Conservation (phyloP, 495 filamentous ascomycete species). For the Penicillium bovifimosum region DNA sequence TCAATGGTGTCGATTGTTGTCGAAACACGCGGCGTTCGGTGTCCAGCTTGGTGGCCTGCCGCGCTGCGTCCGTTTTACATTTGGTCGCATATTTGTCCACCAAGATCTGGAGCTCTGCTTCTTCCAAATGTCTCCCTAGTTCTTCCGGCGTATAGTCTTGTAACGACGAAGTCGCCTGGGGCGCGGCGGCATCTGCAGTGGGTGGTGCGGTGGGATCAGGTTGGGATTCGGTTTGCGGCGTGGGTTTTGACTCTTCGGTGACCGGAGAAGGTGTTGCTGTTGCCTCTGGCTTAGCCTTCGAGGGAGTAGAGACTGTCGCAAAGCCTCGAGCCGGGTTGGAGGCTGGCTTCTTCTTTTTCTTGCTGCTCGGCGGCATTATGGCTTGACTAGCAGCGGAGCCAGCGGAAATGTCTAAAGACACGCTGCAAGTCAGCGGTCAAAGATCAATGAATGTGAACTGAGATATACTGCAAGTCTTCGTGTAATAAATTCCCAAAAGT, state of each 20-base stretch:
- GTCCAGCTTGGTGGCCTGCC: conserved; percentile 65
- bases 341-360: conserved; percentile 82
- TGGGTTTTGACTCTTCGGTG: conserved; percentile 32
- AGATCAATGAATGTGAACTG: neutral
- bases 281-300: conserved; percentile 51
- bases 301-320: conserved; percentile 84
- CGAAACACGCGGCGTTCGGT: conserved; percentile 75
- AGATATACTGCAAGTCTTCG: neutral
- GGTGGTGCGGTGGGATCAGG: conserved; percentile 19
- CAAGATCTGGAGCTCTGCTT: conserved; percentile 72
- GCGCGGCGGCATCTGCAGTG: conserved; percentile 15
- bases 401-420: conserved; percentile 7
- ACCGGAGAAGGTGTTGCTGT: conserved; percentile 28
- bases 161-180: conserved; percentile 26
- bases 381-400: conserved; percentile 6
- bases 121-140: conserved; percentile 75
- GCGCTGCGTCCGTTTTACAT: conserved; percentile 57
- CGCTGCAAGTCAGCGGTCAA: conserved; percentile 3
- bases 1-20: conserved; percentile 62
- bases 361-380: conserved; percentile 67
- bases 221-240: conserved; percentile 40
- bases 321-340: conserved; percentile 85
- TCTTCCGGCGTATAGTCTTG: conserved; percentile 70
- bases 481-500: conserved; percentile 6
- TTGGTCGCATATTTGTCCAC: conserved; percentile 76